phyloP scores from a whole-genome alignment of 257 asterid genomes.

The Fraxinus quadrangulata region DNA sequence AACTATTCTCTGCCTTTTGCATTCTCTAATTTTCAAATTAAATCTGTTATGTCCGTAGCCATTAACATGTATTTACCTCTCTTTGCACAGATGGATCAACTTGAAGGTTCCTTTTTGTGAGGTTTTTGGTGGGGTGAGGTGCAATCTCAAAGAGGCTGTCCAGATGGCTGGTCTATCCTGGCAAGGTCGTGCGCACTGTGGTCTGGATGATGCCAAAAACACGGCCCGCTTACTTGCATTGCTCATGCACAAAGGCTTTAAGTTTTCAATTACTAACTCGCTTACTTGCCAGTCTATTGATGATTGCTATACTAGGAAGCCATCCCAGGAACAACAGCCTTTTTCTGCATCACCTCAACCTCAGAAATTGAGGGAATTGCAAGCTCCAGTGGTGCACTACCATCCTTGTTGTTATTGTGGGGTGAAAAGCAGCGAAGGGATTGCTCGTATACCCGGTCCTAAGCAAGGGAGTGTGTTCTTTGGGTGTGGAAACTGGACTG shows the following conservation, averaged over 20 bases:
- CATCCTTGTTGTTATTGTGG: conserved; percentile 72
- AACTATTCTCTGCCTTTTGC: conserved; percentile 6
- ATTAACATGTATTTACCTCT: conserved; percentile 24
- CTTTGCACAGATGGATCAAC: conserved; percentile 77
- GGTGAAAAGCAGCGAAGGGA: conserved; percentile 65
- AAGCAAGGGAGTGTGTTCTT: conserved; percentile 76
- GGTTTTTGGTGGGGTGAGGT: conserved; percentile 69
- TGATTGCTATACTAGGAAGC: conserved; percentile 56
- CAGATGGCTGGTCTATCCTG: conserved; percentile 79
- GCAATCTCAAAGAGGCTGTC: conserved; percentile 88
- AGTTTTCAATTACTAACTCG: conserved; percentile 73
- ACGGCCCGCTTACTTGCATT: conserved; percentile 73
- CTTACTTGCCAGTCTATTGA: conserved; percentile 42
- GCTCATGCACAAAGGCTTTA: conserved; percentile 69
- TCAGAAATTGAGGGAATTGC: conserved; percentile 45
- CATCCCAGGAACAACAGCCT: conserved; percentile 41
- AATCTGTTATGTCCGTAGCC: background rate
- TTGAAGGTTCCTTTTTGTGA: conserved; percentile 79
- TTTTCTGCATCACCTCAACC: conserved; percentile 42
- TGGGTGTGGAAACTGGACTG: conserved; percentile 87
- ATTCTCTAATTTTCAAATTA: conserved; percentile 7
- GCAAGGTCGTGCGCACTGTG: conserved; percentile 96
- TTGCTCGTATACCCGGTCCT: conserved; percentile 76
- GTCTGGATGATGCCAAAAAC: conserved; percentile 89
- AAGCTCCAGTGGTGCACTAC: conserved; percentile 39